Conservation (phyloP, 31 red algal species). For the Asparagopsis taxiformis region DNA sequence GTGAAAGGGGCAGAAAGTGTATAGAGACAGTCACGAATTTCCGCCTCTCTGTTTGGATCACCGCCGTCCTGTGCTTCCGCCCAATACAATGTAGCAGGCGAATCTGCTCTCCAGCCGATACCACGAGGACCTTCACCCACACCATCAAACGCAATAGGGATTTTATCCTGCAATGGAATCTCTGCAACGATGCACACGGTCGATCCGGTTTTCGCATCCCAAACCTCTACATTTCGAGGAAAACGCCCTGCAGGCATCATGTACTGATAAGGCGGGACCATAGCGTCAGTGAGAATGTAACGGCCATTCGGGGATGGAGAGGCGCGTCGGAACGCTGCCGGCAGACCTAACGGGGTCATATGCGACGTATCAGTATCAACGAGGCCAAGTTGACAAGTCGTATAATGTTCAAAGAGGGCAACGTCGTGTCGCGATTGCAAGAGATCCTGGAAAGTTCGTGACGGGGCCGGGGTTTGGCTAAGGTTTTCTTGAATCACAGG, state of each 20-base stretch:
- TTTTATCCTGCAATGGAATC: conserved; percentile 79
- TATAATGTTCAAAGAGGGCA: conserved; percentile 83
- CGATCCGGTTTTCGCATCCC: conserved; percentile 36
- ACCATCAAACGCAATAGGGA: conserved; percentile 85
- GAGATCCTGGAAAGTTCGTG: conserved; percentile 71
- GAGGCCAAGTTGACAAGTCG: conserved; percentile 72
- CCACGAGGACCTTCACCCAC: conserved; percentile 75
- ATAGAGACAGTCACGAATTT: conserved; percentile 83
- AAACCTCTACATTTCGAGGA: conserved; percentile 83
- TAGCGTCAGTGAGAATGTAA: conserved; percentile 79
- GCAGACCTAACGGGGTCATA: conserved; percentile 34
- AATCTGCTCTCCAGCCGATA: conserved; percentile 90
- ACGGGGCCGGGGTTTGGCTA: conserved; percentile 43
- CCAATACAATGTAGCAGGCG: conserved; percentile 75
- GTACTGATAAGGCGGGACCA: conserved; percentile 73
- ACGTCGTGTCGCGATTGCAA: conserved; percentile 77
- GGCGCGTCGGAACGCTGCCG: conserved; percentile 65
- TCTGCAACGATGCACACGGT: conserved; percentile 65
- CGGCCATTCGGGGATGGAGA: conserved; percentile 78
- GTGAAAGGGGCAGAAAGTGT: conserved; percentile 78
- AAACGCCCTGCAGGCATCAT: conserved; percentile 90
- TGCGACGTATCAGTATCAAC: conserved; percentile 53
- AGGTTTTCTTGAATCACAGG: conserved; percentile 72
- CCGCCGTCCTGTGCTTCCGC: conserved; percentile 93
- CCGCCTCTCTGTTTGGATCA: conserved; percentile 68